Percentiles rank a stretch among this genome's conserved stretches.
Conservation (phyloP, 352 stramenopile species). For the Hyaloperonospora brassicae region DNA sequence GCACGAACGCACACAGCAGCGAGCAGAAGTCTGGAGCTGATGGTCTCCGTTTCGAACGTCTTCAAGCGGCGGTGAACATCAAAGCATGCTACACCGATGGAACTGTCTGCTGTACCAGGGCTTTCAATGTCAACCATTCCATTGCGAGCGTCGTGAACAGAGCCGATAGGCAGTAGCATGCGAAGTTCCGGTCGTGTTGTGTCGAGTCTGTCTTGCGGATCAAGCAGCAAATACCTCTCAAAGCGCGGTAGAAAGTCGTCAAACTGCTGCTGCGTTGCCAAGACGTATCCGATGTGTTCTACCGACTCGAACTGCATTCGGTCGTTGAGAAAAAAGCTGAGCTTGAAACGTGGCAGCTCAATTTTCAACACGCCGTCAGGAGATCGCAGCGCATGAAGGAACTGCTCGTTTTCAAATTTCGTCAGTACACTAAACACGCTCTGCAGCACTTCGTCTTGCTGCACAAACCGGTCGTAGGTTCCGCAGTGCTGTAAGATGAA, state of each 20-base stretch:
- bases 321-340: too few species aligned
- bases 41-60: too few species aligned
- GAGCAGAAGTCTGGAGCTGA: background rate
- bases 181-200: slow-evolving; percentile 16
- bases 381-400: slow-evolving; percentile 27
- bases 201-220: slow-evolving; percentile 7
- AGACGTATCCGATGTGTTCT: slow-evolving; percentile 34
- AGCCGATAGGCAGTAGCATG: slow-evolving; percentile 32
- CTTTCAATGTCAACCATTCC: slow-evolving; percentile 23
- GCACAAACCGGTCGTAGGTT: slow-evolving; percentile 26
- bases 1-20: background rate
- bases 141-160: slow-evolving; percentile 7
- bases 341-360: slow-evolving; percentile 34
- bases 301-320: slow-evolving; percentile 20
- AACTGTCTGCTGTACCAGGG: slow-evolving; percentile 1
- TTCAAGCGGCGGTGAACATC: too few species aligned
- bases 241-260: slow-evolving; percentile 34
- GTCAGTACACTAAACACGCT: slow-evolving; percentile 13
- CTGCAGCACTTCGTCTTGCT: slow-evolving; percentile 3
- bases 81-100: slow-evolving; percentile 23
- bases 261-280: slow-evolving; percentile 33
- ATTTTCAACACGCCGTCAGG: slow-evolving; percentile 19
- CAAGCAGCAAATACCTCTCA: slow-evolving; percentile 30
- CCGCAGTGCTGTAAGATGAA: slow-evolving; percentile 8
- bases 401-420: slow-evolving; percentile 38